Evolutionary conservation across 2,329 filamentous ascomycete species (phyloP), one percentile per base, ranked within the genome.

Genomic region (Emmonsia crescens): DNA sequence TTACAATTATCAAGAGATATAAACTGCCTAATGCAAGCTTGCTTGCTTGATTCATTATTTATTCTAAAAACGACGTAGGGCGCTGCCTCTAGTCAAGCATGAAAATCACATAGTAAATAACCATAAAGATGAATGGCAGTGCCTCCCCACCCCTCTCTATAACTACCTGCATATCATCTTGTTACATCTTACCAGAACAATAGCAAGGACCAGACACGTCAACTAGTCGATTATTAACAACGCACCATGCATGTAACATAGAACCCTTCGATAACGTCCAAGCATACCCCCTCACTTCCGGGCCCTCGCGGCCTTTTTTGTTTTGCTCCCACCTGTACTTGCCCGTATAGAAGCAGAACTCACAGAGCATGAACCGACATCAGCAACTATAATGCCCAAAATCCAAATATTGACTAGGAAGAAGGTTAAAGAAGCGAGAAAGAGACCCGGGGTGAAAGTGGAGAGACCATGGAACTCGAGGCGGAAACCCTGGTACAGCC

Each of bases 331-430:
- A 24, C 1, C n/a, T 10, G 19, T 19, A 24, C n/a, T 24, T 16
- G 36, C 14, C 14, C 14, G 8, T 31, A 57, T 14, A 16, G 44
- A 12, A 31, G 16, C 12, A 54, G 31, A 29, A 19, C 29, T 31
- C 5, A 16, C 54, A 9, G 54, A 8, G 44, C 62, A 62, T 1
- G 6, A 5, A 4, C 74, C 75, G 29, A 81, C 80, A 73, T 97
- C 94, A 1, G 73, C 72, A 6, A 96, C 82, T 51, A 97, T 85
- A 55, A 95, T 78, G 0, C 89, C 89, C 46, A 99, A 72, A 60
- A 97, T 89, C 85, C 90, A 95, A 67, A 86, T 87, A 72, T 99
- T 97, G 19, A 91, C 83, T 1, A 85, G 73, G 72, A 96, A 97
- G 77, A 99, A 97, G 0, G 77, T 76, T 16, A 96, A 73, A 0